Evolutionary conservation across 1,139 yeast species (phyloP).

Genomic region (Saccharomycopsis hybrid): DNA sequence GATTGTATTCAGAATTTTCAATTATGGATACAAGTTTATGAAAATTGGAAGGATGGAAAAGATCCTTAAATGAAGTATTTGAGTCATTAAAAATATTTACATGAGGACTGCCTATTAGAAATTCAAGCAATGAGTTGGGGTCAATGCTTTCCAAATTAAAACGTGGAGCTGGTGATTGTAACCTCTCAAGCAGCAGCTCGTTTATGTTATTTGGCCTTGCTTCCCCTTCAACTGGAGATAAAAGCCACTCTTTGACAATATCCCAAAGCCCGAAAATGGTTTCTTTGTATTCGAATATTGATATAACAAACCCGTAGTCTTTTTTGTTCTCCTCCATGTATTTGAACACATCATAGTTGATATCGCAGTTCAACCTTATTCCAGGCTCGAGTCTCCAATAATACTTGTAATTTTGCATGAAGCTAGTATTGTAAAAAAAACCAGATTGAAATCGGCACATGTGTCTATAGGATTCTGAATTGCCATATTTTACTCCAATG

Average conservation of each 20-base stretch:
- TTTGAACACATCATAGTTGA: conserved; percentile 46
- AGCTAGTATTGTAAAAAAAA: conserved; percentile 41
- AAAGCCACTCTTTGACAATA: conserved; percentile 20
- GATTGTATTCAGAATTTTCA: conserved; percentile 31
- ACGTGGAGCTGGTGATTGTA: no score
- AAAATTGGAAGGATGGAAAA: neutral
- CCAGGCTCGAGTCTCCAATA: conserved; percentile 62
- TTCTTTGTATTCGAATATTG: conserved; percentile 44
- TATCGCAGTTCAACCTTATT: conserved; percentile 46
- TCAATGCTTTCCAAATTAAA: neutral
- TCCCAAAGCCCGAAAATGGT: conserved; percentile 49
- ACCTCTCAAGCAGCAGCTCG: no score
- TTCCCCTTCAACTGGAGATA: neutral
- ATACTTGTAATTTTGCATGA: conserved; percentile 31
- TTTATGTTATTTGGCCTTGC: neutral
- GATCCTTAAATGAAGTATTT: neutral
- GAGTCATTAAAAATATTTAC: neutral
- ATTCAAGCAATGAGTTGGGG: conserved; percentile 7
- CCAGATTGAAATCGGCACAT: conserved; percentile 60
- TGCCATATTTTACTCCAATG: conserved; percentile 44
- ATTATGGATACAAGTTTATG: neutral
- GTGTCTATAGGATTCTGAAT: conserved; percentile 50
- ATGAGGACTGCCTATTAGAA: conserved; percentile 7
- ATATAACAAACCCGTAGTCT: conserved; percentile 49
- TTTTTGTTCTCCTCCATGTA: conserved; percentile 44